Conservation (phyloP, 2,329 filamentous ascomycete species). For the Aspergillus aculeatinus region DNA sequence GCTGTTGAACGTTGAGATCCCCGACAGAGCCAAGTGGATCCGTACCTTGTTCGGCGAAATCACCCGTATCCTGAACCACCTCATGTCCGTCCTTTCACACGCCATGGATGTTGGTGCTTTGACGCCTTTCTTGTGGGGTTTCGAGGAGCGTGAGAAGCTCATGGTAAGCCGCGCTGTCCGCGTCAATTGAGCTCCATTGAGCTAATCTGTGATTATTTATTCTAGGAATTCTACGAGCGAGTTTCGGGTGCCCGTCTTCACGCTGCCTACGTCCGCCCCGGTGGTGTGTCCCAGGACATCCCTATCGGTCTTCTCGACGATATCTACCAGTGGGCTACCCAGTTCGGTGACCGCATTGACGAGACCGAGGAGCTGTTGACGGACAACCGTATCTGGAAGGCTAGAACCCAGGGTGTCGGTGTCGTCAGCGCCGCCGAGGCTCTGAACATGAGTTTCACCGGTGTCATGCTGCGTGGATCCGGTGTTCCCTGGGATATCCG, state of each 20-base stretch:
- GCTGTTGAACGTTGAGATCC: slow-evolving; percentile 93
- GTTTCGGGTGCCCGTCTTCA: slow-evolving; percentile 97
- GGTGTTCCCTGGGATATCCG: slow-evolving; percentile 95
- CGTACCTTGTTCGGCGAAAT: slow-evolving; percentile 94
- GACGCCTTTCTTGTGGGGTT: slow-evolving; percentile 98
- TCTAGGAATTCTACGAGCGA: slow-evolving; percentile 97
- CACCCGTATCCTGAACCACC: slow-evolving; percentile 89
- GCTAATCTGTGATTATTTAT: slow-evolving; percentile 3
- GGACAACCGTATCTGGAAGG: slow-evolving; percentile 99
- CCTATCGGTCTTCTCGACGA: slow-evolving; percentile 93
- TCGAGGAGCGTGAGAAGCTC: slow-evolving; percentile 98
- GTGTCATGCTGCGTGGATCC: slow-evolving; percentile 96
- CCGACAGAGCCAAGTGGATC: slow-evolving; percentile 94
- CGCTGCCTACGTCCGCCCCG: slow-evolving; percentile 93
- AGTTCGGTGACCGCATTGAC: slow-evolving; percentile 97
- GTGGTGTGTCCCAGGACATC: slow-evolving; percentile 93
- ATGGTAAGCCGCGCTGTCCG: slow-evolving; percentile 66
- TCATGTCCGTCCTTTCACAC: slow-evolving; percentile 96
- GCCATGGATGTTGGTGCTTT: slow-evolving; percentile 98
- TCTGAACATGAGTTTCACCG: slow-evolving; percentile 94
- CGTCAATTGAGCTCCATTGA: background rate
- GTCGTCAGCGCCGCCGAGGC: slow-evolving; percentile 89
- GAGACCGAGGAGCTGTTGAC: slow-evolving; percentile 98
- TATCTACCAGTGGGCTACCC: slow-evolving; percentile 99
- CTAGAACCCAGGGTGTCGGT: slow-evolving; percentile 85